phyloP scores from a whole-genome alignment of 192 early-diverging fungal species.

The Coemansia sp. region DNA sequence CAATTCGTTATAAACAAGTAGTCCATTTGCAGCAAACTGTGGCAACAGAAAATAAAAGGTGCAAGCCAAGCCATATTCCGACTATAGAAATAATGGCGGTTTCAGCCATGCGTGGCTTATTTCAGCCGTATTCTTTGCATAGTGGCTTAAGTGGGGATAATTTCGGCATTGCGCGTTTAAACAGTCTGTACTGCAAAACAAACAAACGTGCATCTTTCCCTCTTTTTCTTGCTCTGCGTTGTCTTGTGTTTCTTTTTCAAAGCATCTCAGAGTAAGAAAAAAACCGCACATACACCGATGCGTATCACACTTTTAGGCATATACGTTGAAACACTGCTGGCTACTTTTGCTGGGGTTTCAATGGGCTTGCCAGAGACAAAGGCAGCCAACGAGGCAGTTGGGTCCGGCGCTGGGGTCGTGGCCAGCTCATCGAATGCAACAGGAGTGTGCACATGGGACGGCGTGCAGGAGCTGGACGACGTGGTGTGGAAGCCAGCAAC shows the following conservation, averaged over 20 bases:
- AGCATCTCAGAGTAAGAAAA: too few species aligned
- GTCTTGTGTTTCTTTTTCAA: too few species aligned
- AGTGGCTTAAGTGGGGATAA: background rate
- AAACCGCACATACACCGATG: too few species aligned
- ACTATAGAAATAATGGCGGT: background rate
- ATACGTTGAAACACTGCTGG: background rate
- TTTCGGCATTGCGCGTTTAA: background rate
- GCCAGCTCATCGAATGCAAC: background rate
- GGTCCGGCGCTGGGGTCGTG: background rate
- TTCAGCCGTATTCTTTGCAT: background rate
- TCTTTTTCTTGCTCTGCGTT: background rate
- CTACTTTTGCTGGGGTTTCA: background rate
- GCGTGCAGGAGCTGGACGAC: conserved; percentile 20
- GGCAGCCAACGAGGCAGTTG: background rate
- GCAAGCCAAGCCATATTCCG: background rate
- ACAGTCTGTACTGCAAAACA: background rate
- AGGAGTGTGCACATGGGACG: background rate
- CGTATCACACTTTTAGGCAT: background rate
- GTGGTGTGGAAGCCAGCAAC: conserved; percentile 4
- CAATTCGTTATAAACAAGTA: too few species aligned
- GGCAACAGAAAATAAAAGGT: background rate
- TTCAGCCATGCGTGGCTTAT: background rate
- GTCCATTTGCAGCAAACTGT: too few species aligned
- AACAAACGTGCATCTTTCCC: background rate
- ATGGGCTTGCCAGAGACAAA: background rate